A percentile compares a stretch with the other conserved stretches of the same genome.
Evolutionary conservation across 805 yeast genomes (phyloP).

Genomic region (Candida nanaspora): DNA sequence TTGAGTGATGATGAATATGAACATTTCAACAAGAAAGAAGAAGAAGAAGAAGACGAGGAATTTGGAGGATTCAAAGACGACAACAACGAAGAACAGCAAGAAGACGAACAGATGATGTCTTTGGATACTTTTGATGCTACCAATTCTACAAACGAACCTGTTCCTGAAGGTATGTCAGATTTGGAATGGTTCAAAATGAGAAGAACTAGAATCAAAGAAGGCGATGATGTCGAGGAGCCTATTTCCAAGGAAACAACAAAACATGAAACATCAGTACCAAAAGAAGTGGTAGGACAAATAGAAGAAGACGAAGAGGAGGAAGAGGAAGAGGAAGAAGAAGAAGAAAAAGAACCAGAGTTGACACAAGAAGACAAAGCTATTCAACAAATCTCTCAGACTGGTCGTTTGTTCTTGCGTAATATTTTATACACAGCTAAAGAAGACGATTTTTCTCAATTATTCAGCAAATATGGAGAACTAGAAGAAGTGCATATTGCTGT

Average conservation of each 20-base stretch:
- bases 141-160: slow-evolving; percentile 13
- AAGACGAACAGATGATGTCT: slow-evolving; percentile 34
- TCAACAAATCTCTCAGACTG: slow-evolving; percentile 54
- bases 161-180: slow-evolving; percentile 50
- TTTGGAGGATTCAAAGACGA: slow-evolving; percentile 4
- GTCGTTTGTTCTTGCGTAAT: slow-evolving; percentile 83
- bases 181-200: slow-evolving; percentile 81
- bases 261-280: slow-evolving; percentile 1
- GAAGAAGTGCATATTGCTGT: slow-evolving; percentile 91
- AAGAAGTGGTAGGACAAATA: slow-evolving; percentile 4
- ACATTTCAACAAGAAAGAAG: slow-evolving; percentile 9
- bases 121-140: slow-evolving; percentile 7
- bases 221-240: slow-evolving; percentile 8
- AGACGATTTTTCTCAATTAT: slow-evolving; percentile 63
- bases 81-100: slow-evolving; percentile 4
- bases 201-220: slow-evolving; percentile 62
- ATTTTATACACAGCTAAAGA: slow-evolving; percentile 75
- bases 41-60: slow-evolving; percentile 1
- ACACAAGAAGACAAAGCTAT: slow-evolving; percentile 41
- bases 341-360: slow-evolving; percentile 12
- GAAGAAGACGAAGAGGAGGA: slow-evolving; percentile 7
- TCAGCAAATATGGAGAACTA: slow-evolving; percentile 59
- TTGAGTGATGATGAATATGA: slow-evolving; percentile 50
- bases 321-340: slow-evolving; percentile 2
- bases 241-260: slow-evolving; percentile 2